These are phyloP conservation scores for Vitis hybrid DNA, from an alignment of 177 flowering plant genomes.

Conservation along the genomic window DNA sequence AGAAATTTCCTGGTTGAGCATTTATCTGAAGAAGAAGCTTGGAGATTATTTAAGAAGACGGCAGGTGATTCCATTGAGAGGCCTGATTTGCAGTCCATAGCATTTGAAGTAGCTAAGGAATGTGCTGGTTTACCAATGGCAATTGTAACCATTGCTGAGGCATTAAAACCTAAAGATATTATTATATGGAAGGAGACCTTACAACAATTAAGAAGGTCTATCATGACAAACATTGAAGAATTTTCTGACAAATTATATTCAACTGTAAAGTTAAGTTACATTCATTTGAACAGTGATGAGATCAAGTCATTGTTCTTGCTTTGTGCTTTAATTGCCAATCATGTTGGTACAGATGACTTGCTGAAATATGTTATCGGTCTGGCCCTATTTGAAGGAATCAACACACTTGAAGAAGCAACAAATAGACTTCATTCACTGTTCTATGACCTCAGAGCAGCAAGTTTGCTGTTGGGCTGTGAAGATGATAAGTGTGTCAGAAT, in stretches of 20 bases:
- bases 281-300: conserved; percentile 1
- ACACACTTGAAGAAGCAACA: conserved; percentile 11
- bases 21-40: conserved; percentile 13
- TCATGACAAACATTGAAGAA: too few species aligned
- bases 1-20: background rate
- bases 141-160: conserved; percentile 3
- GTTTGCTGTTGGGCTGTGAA: conserved; percentile 13
- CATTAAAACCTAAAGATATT: background rate
- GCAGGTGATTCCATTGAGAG: conserved; percentile 3
- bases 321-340: conserved; percentile 4
- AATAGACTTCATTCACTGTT: background rate
- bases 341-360: background rate
- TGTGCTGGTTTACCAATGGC: conserved; percentile 14
- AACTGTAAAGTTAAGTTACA: background rate
- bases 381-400: conserved; percentile 7
- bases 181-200: conserved; percentile 2
- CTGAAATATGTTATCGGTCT: conserved; percentile 11
- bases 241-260: background rate
- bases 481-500: background rate
- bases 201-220: background rate
- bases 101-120: conserved; percentile 1
- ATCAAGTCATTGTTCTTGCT: conserved; percentile 15
- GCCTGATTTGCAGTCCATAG: background rate
- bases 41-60: conserved; percentile 8
- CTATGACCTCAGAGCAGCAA: conserved; percentile 8